Conservation (phyloP, 2,329 filamentous ascomycete species). For the Claviceps digitariae region DNA sequence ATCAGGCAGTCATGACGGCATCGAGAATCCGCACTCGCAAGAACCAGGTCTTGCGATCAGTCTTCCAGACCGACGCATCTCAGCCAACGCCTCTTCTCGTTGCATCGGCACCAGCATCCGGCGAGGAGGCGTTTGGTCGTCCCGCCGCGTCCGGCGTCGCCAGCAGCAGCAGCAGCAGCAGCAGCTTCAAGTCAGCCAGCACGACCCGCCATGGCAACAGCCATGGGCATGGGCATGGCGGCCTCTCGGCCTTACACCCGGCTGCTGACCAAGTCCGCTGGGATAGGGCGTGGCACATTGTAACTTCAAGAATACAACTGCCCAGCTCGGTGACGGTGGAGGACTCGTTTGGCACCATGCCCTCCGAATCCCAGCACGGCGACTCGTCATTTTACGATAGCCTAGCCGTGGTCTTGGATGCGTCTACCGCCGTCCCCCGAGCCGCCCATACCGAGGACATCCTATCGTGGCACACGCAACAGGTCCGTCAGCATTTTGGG, state of each 20-base stretch:
- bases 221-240: background rate
- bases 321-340: constrained; percentile 40
- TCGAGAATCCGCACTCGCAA: constrained; percentile 33
- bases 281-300: constrained; percentile 49
- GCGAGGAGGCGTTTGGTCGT: constrained; percentile 33
- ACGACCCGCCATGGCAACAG: background rate
- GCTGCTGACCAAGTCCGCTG: constrained; percentile 39
- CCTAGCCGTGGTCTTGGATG: constrained; percentile 38
- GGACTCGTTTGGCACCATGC: constrained; percentile 37
- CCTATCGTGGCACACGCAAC: constrained; percentile 45
- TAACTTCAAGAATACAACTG: constrained; percentile 43
- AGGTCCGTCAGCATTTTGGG: constrained; percentile 47
- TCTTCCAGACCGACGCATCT: constrained; percentile 38
- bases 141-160: constrained; percentile 14
- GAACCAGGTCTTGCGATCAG: constrained; percentile 38
- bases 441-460: constrained; percentile 42
- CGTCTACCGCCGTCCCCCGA: constrained; percentile 30
- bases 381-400: constrained; percentile 36
- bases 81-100: constrained; percentile 32
- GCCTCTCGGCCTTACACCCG: constrained; percentile 11
- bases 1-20: constrained; percentile 18
- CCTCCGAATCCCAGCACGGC: constrained; percentile 28
- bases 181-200: constrained; percentile 8
- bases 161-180: constrained; percentile 4
- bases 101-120: constrained; percentile 20